phyloP scores from a whole-genome alignment of 495 filamentous ascomycete genomes.

The Poronia punctata region DNA sequence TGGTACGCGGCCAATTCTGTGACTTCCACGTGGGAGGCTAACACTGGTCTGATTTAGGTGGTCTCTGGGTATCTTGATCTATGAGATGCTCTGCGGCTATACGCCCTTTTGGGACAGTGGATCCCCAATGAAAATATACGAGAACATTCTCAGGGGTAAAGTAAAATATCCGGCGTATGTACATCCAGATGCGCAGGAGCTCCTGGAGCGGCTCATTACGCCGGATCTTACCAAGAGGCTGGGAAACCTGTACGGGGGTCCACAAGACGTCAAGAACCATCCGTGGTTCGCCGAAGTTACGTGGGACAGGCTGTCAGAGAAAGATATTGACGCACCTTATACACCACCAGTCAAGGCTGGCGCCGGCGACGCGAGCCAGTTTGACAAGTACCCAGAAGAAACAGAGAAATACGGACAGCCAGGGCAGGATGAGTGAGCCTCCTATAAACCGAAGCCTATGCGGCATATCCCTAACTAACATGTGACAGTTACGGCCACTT shows the following conservation, averaged over 20 bases:
- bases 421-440: constrained; percentile 78
- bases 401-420: constrained; percentile 77
- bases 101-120: constrained; percentile 98
- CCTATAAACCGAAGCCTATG: constrained; percentile 2
- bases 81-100: constrained; percentile 98
- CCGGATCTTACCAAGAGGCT: constrained; percentile 89
- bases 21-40: constrained; percentile 6
- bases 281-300: constrained; percentile 96
- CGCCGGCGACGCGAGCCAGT: constrained; percentile 91
- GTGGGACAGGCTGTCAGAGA: constrained; percentile 86
- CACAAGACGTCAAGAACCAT: constrained; percentile 89
- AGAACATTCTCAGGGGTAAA: constrained; percentile 89
- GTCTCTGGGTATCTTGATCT: constrained; percentile 96
- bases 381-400: constrained; percentile 96
- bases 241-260: constrained; percentile 89
- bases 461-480: constrained; percentile 10
- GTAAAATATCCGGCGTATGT: constrained; percentile 96
- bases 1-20: constrained; percentile 56
- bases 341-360: constrained; percentile 93
- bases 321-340: constrained; percentile 97
- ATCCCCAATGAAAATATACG: constrained; percentile 97
- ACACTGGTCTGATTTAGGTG: constrained; percentile 56
- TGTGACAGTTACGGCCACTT: constrained; percentile 56
- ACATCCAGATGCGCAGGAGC: constrained; percentile 85
- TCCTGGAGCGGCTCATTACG: constrained; percentile 89